Base-by-base conservation (phyloP, 495 filamentous ascomycete genomes). In the Cercophora newfieldiana region DNA sequence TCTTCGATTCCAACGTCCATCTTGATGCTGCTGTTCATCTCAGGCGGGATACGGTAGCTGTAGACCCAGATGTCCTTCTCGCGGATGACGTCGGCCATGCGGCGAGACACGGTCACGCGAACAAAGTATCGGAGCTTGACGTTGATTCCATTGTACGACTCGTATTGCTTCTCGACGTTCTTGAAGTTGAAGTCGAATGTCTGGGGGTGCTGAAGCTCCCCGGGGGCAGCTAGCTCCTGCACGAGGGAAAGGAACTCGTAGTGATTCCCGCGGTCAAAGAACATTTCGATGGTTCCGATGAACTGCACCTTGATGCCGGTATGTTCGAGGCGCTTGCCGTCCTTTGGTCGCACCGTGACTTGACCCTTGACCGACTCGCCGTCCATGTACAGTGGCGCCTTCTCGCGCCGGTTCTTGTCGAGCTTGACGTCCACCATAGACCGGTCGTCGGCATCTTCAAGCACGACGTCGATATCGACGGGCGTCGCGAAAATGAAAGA, bases 51-150 rank as follows among this genome's bases (percentile, higher is more conserved):
- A 74, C 94, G 91, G 82, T 99, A 99, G 61, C 90, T 93, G 84
- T 99, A 99, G 29, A 99, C 95, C 95, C 95, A 99, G 68, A 99
- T 89, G 80, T 99, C 96, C 85, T 99, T 99, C 84, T 99, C 95
- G 69, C 96, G 91, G 70, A 97, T 90, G 53, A 98, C 95, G 77
- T 98, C 96, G 69, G 91, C 90, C 93, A 99, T 98, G 71, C 95
- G 88, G 67, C 95, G 87, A 22, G 94, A 95, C 44, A 98, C 96
- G 8, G 96, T 98, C 67, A 97, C 96, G 59, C 93, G 91, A 65
- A 99, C 88, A 78, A 97, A 99, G 85, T 99, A 99, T 61, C 96
- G 93, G 72, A 99, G 87, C 80, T 94, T 93, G 65, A 98, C 96
- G 75, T 99, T 99, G 85, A 99, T 99, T 72, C 95, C 95, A 80